Evolutionary conservation across 2,329 filamentous ascomycete genomes (phyloP).

Genomic region (Talaromyces pinophilus): DNA sequence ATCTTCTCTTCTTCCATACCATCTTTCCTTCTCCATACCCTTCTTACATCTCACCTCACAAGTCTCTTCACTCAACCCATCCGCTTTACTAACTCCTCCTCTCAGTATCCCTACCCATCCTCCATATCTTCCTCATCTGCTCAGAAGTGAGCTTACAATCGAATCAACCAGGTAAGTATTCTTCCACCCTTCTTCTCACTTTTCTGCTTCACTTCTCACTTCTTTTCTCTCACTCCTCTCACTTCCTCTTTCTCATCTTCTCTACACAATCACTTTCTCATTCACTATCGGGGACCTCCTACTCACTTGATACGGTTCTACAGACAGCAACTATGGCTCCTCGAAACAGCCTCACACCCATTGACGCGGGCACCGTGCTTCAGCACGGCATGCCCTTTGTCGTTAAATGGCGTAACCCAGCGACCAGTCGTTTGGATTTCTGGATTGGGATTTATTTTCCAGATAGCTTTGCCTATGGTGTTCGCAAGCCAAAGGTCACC

Average conservation of each 20-base stretch:
- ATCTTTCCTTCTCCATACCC: not conserved
- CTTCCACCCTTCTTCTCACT: not conserved
- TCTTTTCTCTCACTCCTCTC: not conserved
- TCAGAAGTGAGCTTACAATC: not conserved
- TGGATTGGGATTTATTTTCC: conserved; percentile 17
- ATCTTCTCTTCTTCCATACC: not conserved
- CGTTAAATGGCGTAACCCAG: conserved; percentile 15
- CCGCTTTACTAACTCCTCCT: not conserved
- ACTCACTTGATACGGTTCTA: not conserved
- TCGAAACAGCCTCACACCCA: not conserved
- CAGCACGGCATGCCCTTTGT: conserved; percentile 11
- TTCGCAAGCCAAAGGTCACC: not conserved
- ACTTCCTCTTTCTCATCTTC: not conserved
- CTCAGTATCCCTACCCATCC: not conserved
- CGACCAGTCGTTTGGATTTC: not conserved
- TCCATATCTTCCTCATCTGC: not conserved
- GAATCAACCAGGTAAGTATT: not conserved
- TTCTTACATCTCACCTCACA: not conserved
- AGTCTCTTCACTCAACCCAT: not conserved
- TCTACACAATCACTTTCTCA: not conserved
- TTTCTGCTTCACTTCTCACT: not conserved
- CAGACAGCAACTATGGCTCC: conserved; percentile 1
- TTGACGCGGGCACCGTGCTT: not conserved
- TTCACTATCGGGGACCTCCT: not conserved
- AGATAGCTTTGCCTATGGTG: not conserved